Base-by-base conservation (phyloP, 192 early-diverging fungal genomes). In the Phlyctochytrium arcticum region DNA sequence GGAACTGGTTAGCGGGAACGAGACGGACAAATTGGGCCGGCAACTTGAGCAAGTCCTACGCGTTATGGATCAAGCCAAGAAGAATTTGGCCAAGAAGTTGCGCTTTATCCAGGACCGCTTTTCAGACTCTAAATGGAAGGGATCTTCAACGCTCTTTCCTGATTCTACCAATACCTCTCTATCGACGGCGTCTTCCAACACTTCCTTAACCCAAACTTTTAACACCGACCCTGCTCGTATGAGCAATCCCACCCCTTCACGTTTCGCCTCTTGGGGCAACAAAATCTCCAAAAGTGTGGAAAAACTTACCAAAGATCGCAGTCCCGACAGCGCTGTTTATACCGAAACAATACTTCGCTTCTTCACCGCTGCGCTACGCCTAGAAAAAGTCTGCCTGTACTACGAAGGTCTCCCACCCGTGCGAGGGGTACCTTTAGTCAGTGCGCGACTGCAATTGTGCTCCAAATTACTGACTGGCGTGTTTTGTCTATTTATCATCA, bases 231-330 rank as follows among this genome's bases (percentile, higher is more conserved):
- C n/a, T n/a, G n/a, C n/a, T n/a, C n/a, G n/a, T n/a, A n/a, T n/a
- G n/a, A 32, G 17, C 56, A 12, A n/a, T 10, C 56, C 17, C 23
- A 37, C 12, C 42, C 55, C 21, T 15, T 15, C 33, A 23, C 10
- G 44, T 32, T 39, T 68, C 29, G 15, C 37, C n/a, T 29, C 68
- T 3, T 68, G 67, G 67, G 63, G 64, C 23, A 27, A 17, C 36
- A 65, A 48, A 61, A 46, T 69, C 12, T 67, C 68, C 1, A 71
- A 71, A 46, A 36, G 48, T 34, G 30, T 69, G 15, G 68, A 68
- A 29, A 69, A 65, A 61, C 37, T 67, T 7, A 57, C 69, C 3
- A 51, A 31, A 29, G 68, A 69, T 23, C 33, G 47, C 17, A 34
- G 55, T 1, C 19, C 53, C 24, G 68, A 69, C 34, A 23, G 34